These are phyloP conservation scores for cucumber (Cucumis sativus) DNA, from an alignment of 306 rosid species.

Conservation along the genomic window DNA sequence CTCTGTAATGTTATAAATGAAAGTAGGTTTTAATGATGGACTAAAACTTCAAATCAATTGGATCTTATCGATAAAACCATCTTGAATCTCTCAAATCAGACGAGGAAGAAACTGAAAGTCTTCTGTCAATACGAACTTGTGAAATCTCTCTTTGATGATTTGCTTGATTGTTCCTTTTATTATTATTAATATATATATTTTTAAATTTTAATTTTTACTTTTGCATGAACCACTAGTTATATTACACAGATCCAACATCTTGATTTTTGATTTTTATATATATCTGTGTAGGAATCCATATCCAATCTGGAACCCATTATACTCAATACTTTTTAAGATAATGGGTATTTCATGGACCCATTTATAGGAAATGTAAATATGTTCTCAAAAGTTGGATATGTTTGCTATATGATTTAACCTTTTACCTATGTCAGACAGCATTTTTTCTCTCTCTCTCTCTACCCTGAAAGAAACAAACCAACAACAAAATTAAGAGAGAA, in stretches of 20 bases:
- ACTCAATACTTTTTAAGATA: conserved; percentile 5
- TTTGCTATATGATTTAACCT: conserved; percentile 1
- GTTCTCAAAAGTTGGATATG: conserved; percentile 5
- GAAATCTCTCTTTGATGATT: conserved; percentile 1
- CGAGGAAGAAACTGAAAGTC: background rate
- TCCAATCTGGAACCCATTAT: conserved; percentile 33
- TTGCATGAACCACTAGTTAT: conserved; percentile 6
- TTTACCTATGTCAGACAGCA: background rate
- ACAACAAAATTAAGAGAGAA: background rate
- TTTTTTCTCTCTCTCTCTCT: conserved; percentile 1
- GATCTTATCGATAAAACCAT: background rate
- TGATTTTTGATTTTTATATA: background rate
- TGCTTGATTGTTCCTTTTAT: conserved; percentile 22
- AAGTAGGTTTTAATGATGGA: background rate
- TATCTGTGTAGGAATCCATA: conserved; percentile 22
- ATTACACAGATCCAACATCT: background rate
- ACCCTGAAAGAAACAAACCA: background rate
- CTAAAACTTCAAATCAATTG: background rate
- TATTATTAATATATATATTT: too few species aligned
- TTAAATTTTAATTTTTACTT: background rate
- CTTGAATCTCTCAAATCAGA: background rate
- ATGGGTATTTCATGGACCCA: conserved; percentile 4
- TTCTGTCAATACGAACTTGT: background rate
- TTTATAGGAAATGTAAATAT: background rate
- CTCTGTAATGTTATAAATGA: too few species aligned